Percentiles rank a stretch among this genome's conserved stretches.
Conservation (phyloP, 108 stramenopile species). For the Aurantiochytrium sp. region DNA sequence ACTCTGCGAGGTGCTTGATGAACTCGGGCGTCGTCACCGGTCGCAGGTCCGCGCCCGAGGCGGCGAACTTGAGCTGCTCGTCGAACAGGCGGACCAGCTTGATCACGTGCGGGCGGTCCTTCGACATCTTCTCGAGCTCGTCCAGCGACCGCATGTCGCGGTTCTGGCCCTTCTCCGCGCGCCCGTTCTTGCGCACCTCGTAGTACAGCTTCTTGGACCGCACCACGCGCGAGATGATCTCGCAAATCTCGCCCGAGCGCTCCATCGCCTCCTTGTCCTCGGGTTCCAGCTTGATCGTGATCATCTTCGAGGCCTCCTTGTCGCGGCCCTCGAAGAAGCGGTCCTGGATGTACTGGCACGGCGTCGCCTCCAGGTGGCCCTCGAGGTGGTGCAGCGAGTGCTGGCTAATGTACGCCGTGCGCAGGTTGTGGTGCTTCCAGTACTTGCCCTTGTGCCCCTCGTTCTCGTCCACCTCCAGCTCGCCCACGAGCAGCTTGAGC, state of each 20-base stretch:
- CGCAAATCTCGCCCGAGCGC: slow-evolving; percentile 25
- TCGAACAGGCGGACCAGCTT: slow-evolving; percentile 51
- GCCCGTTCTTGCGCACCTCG: slow-evolving; percentile 75
- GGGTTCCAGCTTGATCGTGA: slow-evolving; percentile 33
- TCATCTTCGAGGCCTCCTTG: slow-evolving; percentile 31
- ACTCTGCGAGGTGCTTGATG: slow-evolving; percentile 53
- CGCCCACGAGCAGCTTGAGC: slow-evolving; percentile 85
- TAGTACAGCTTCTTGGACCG: slow-evolving; percentile 44
- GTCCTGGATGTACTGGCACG: slow-evolving; percentile 33
- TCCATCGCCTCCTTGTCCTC: slow-evolving; percentile 32
- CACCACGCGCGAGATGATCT: neutral
- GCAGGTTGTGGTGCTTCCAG: slow-evolving; percentile 58
- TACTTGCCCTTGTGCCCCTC: slow-evolving; percentile 58
- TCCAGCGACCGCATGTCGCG: slow-evolving; percentile 29
- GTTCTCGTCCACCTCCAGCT: slow-evolving; percentile 68
- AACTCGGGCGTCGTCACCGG: slow-evolving; percentile 45
- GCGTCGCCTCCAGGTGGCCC: slow-evolving; percentile 20
- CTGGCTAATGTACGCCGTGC: slow-evolving; percentile 59
- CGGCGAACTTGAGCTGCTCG: slow-evolving; percentile 41
- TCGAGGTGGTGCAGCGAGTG: slow-evolving; percentile 59
- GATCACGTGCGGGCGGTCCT: neutral
- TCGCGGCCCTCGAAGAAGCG: slow-evolving; percentile 41
- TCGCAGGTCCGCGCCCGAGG: slow-evolving; percentile 43
- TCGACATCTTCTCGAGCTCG: slow-evolving; percentile 44
- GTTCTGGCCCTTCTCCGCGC: slow-evolving; percentile 71